Base-by-base conservation (phyloP, 78 protist genomes). In the Dictyostelium capitatum region DNA sequence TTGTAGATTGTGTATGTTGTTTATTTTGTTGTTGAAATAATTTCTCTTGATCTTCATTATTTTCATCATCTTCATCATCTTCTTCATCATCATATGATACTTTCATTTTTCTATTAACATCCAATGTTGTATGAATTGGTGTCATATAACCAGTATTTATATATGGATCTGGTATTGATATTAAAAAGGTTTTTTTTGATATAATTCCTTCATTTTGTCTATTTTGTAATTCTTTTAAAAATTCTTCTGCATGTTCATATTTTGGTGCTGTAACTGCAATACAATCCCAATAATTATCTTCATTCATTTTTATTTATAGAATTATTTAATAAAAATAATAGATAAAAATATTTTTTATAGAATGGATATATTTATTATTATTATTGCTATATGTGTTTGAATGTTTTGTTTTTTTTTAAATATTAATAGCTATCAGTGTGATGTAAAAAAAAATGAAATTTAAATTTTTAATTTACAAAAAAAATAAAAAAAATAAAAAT, bases 251-350 rank as follows among this genome's bases (percentile, higher is more conserved):
- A 20, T 87, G 93, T 56, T 87, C 93, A 64, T 64, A 77, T 17
- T 80, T 87, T 17, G 84, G 73, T 11, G 93, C 93, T 9, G 93
- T 87, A 0, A 87, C 81, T 28, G 83, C 93, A n/a, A 87, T 87
- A 2, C 83, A 82, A 43, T 73, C 65, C 82, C 82, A 85, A 56
- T 54, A 79, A 43, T 15, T 20, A 11, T 67, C 77, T 37, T 82
- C 84, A 62, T 62, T 62, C 70, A 62, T 62, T 62, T 62, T 56
- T 53, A 53, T 19, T n/a, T n/a, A n/a, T n/a, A n/a, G n/a, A n/a
- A n/a, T n/a, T n/a, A n/a, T n/a, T n/a, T n/a, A n/a, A n/a, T n/a
- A n/a, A n/a, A n/a, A n/a, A n/a, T n/a, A n/a, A n/a, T n/a, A n/a
- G n/a, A n/a, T n/a, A n/a, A n/a, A n/a, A n/a, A n/a, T n/a, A n/a